phyloP scores from a whole-genome alignment of 495 filamentous ascomycete species.

The Penicillium diatomitis region DNA sequence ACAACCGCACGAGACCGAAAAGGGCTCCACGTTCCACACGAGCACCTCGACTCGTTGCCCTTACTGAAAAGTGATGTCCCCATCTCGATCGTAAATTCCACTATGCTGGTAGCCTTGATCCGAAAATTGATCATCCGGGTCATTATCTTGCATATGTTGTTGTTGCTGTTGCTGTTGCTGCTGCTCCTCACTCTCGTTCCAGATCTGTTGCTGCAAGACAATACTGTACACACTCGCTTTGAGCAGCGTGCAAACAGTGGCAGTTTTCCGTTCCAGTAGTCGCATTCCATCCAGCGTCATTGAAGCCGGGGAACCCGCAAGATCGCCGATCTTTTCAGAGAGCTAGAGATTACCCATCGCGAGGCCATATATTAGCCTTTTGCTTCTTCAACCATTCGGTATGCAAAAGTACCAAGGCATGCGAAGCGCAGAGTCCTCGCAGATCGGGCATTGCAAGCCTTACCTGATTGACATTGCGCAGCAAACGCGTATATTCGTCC shows the following conservation, averaged over 20 bases:
- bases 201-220: conserved; percentile 93
- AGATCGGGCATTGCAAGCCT: neutral
- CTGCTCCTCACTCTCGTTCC: conserved; percentile 45
- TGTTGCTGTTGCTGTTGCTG: conserved; percentile 20
- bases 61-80: conserved; percentile 30
- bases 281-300: conserved; percentile 62
- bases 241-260: conserved; percentile 84
- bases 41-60: neutral
- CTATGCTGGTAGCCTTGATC: conserved; percentile 24
- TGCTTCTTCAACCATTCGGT: neutral
- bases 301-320: conserved; percentile 23
- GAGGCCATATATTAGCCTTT: neutral
- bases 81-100: conserved; percentile 22
- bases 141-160: neutral
- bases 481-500: conserved; percentile 80
- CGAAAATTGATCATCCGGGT: conserved; percentile 15
- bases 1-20: neutral
- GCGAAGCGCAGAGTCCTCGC: no score
- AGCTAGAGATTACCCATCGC: conserved; percentile 14
- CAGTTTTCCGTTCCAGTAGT: conserved; percentile 85
- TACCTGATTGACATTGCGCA: conserved; percentile 88
- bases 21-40: neutral
- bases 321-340: conserved; percentile 28
- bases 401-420: no score
- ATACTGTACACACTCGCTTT: conserved; percentile 98